Base-by-base conservation (phyloP, 805 yeast species). In the Monosporozyma unispora region DNA sequence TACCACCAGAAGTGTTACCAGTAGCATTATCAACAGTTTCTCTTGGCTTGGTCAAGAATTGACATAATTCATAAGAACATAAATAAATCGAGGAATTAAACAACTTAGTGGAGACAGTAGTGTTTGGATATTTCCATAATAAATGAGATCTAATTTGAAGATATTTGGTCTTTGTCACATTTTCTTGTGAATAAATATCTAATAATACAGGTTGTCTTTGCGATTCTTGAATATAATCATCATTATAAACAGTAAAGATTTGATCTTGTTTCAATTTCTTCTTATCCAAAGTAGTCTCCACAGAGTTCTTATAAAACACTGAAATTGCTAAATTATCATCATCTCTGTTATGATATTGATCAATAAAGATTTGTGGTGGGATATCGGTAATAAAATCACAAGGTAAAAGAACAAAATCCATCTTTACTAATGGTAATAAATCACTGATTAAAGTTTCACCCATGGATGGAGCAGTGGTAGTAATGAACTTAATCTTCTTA, bases 351-450 rank as follows among this genome's bases (percentile, higher is more conserved):
- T 96, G 74, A 64, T 82, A 90, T 46, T 84, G 85, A 61, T 91
- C 96, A 43, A 89, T 80, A 29, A 93, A 74, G 18, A 84, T 83
- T 59, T 87, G 91, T 10, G 98, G 96, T 3, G 96, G 96, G 37
- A 91, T 72, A 62, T 90, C 91, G 2, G 98, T 89, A 48, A 95
- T 74, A 63, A 93, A 87, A 66, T 95, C 99, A 70, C 97, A 91
- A 7, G 98, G 97, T 49, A 93, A 69, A 29, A 93, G 67, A n/a
- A 89, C 87, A 60, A 88, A 82, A 61, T 82, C 82, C 31, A 73
- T 60, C 47, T 63, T 55, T 28, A 69, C 59, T 48, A 68, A 62
- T 9, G 69, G 71, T 45, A 77, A 70, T 53, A 77, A 67, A 49
- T 78, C 75, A 43, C 52, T 56, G 47, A 74, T 72, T 38, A 87